Conservation (phyloP, 257 asterid species). For the Cinchona pubescens region DNA sequence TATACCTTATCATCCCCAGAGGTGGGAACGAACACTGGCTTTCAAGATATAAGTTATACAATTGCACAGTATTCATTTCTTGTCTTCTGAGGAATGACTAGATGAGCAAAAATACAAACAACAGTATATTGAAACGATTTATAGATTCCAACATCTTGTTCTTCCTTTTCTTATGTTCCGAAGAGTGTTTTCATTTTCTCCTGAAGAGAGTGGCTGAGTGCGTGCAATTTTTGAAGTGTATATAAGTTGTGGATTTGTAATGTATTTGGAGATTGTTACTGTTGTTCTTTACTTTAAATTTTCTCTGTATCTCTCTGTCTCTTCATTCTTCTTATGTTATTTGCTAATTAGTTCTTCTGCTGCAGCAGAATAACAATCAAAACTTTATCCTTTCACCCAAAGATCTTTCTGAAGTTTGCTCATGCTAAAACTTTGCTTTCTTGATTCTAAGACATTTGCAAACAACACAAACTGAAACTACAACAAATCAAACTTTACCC, state of each 20-base stretch:
- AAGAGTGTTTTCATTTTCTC: not conserved
- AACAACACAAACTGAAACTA: not conserved
- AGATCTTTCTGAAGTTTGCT: not conserved
- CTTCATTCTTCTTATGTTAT: not conserved
- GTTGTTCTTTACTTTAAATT: too few relatives aligned
- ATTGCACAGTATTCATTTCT: not conserved
- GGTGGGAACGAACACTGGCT: conserved; percentile 35
- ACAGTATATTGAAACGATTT: not conserved
- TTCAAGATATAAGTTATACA: conserved; percentile 19
- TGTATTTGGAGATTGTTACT: not conserved
- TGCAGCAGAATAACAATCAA: too few relatives aligned
- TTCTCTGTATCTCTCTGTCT: too few relatives aligned
- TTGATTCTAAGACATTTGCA: not conserved
- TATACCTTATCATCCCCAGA: conserved; percentile 43
- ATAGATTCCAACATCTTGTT: not conserved
- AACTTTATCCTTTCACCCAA: not conserved
- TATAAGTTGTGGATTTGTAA: not conserved
- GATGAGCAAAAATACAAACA: not conserved
- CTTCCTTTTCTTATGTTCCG: not conserved
- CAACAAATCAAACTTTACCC: too few relatives aligned
- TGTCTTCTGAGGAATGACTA: not conserved
- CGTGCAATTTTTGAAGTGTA: conserved; percentile 4
- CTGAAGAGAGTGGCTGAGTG: not conserved
- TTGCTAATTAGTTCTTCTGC: too few relatives aligned
- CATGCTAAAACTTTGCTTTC: not conserved